Conservation (phyloP, 225 moss, liverwort and hornwort species). For the Asterella californica region DNA sequence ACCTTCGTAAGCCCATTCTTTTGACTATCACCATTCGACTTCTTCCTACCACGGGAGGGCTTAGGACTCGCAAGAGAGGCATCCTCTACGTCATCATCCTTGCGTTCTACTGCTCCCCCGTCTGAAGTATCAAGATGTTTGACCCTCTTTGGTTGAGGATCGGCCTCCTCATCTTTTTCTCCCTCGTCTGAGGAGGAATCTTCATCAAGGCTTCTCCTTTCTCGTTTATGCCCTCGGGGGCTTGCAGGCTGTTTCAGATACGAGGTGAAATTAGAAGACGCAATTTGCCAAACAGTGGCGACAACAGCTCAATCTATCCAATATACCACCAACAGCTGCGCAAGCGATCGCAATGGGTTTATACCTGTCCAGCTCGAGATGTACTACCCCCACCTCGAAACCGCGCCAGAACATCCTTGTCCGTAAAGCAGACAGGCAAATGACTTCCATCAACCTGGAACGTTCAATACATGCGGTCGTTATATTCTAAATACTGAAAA, state of each 20-base stretch:
- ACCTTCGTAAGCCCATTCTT: conserved; percentile 69
- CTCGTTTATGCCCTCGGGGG: conserved; percentile 80
- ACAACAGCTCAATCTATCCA: not conserved
- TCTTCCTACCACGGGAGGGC: conserved; percentile 53
- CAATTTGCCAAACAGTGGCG: not conserved
- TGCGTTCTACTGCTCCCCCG: conserved; percentile 23
- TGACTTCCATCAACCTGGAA: conserved; percentile 90
- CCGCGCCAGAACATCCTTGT: conserved; percentile 65
- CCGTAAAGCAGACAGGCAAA: conserved; percentile 83
- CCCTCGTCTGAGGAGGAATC: conserved; percentile 69
- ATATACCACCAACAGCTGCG: not conserved
- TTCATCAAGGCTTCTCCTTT: conserved; percentile 74
- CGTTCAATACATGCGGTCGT: not conserved
- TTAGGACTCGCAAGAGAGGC: conserved; percentile 36
- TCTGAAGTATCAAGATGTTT: conserved; percentile 38
- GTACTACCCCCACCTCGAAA: conserved; percentile 47
- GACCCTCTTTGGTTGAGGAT: conserved; percentile 66
- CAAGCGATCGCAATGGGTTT: not conserved
- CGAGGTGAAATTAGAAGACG: not conserved
- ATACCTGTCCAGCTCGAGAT: conserved; percentile 69
- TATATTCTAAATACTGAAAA: not conserved
- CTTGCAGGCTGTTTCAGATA: conserved; percentile 66
- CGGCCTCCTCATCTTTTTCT: conserved; percentile 63
- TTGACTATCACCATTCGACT: conserved; percentile 59
- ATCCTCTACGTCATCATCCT: conserved; percentile 48